These are phyloP conservation scores for Phyllosticta citrichinensis DNA, from an alignment of 2,329 filamentous ascomycete genomes.

Conservation along the genomic window DNA sequence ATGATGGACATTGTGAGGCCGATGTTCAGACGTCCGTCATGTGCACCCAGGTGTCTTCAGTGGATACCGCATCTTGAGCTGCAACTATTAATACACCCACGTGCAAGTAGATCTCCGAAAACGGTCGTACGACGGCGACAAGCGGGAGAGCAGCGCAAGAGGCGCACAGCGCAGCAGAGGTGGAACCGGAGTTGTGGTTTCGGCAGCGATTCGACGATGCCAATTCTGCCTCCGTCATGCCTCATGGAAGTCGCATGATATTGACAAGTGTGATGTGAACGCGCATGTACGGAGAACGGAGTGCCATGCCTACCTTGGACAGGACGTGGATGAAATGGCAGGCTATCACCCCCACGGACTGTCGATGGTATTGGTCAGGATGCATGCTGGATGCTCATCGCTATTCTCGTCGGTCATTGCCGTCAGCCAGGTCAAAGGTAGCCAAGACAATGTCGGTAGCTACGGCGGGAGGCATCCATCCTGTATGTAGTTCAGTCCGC, in stretches of 20 bases:
- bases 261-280: not conserved
- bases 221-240: too few relatives aligned
- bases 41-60: too few relatives aligned
- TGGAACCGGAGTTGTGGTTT: not conserved
- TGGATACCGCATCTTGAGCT: not conserved
- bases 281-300: not conserved
- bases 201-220: too few relatives aligned
- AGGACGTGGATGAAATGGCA: not conserved
- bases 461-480: not conserved
- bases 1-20: too few relatives aligned
- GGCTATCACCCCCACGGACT: not conserved
- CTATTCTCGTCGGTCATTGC: not conserved
- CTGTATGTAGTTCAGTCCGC: not conserved
- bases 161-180: too few relatives aligned
- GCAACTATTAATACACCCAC: not conserved
- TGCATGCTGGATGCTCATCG: too few relatives aligned
- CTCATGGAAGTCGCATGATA: too few relatives aligned
- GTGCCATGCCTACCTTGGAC: not conserved
- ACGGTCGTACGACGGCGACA: not conserved
- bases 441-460: not conserved
- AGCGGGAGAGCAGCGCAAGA: not conserved
- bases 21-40: too few relatives aligned
- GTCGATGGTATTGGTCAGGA: not conserved
- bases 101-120: not conserved
- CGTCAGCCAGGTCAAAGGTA: not conserved